Conservation (phyloP, 768 basidiomycete genomes). For the Suillus brevipes region DNA sequence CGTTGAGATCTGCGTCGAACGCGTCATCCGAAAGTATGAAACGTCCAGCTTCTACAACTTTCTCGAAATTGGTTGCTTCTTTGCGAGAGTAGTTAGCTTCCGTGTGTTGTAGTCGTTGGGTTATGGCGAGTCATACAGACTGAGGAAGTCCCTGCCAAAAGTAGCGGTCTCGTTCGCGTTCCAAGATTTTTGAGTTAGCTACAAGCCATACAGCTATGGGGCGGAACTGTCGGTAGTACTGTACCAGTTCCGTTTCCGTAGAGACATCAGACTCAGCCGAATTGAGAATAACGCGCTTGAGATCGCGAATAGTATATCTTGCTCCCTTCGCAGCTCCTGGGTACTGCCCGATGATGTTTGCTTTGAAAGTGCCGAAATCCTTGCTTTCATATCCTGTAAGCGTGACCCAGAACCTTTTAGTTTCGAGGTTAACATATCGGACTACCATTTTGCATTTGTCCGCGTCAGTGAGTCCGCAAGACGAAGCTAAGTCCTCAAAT, state of each 20-base stretch:
- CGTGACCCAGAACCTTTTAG: too few relatives aligned
- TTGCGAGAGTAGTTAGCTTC: neutral
- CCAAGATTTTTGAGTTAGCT: conserved; percentile 1
- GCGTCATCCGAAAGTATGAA: conserved; percentile 9
- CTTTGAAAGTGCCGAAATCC: too few relatives aligned
- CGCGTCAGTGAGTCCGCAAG: too few relatives aligned
- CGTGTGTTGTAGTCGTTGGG: neutral
- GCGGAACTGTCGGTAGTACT: conserved; percentile 5
- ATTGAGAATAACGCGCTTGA: neutral
- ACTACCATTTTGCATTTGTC: too few relatives aligned
- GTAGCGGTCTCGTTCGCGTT: neutral
- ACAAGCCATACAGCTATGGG: neutral
- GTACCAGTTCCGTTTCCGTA: neutral
- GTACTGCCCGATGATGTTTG: neutral
- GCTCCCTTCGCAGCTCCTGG: neutral
- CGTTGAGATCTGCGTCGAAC: neutral
- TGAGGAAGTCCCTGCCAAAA: neutral
- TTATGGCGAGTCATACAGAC: neutral
- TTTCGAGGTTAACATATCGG: too few relatives aligned
- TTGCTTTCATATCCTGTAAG: too few relatives aligned
- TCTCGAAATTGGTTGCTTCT: conserved; percentile 1
- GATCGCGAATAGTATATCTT: neutral
- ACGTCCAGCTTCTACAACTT: neutral
- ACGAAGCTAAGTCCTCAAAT: too few relatives aligned
- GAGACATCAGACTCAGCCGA: neutral